These are phyloP conservation scores for Pleurotus eryngii DNA, from an alignment of 768 basidiomycete species.

Conservation along the genomic window DNA sequence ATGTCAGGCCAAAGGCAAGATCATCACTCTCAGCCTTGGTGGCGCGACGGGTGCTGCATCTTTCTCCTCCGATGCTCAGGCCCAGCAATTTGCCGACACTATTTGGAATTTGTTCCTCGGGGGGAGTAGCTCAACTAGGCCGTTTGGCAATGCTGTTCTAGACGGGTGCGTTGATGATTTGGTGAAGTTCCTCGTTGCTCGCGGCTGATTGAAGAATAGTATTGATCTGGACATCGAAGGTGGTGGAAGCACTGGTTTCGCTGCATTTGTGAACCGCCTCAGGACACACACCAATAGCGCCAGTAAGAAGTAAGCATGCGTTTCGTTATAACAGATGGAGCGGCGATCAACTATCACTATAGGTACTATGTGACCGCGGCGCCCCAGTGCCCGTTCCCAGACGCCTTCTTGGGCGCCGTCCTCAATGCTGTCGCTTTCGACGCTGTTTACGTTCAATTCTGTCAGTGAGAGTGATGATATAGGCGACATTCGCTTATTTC, in stretches of 20 bases:
- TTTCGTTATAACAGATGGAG: background rate
- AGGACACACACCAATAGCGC: conserved; percentile 40
- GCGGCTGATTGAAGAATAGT: conserved; percentile 16
- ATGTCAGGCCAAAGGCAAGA: conserved; percentile 57
- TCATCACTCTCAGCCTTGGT: conserved; percentile 45
- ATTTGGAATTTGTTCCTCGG: conserved; percentile 72
- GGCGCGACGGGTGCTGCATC: conserved; percentile 50
- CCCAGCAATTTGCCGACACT: conserved; percentile 47
- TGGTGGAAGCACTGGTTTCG: conserved; percentile 43
- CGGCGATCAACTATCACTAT: background rate
- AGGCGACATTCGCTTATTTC: background rate
- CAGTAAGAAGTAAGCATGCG: conserved; percentile 40
- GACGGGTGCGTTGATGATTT: conserved; percentile 43
- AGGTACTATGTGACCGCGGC: conserved; percentile 57
- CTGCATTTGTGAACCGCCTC: conserved; percentile 45
- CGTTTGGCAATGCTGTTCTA: conserved; percentile 61
- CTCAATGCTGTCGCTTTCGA: conserved; percentile 61
- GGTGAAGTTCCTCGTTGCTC: no score
- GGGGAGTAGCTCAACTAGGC: conserved; percentile 52
- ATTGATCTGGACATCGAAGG: conserved; percentile 67
- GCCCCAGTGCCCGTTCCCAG: conserved; percentile 60
- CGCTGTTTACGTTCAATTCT: conserved; percentile 65
- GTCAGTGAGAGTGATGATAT: conserved; percentile 16
- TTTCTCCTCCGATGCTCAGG: conserved; percentile 52
- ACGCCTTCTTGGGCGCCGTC: conserved; percentile 49